Conservation (phyloP, 2,329 filamentous ascomycete genomes). For the Aureobasidium sp. region DNA sequence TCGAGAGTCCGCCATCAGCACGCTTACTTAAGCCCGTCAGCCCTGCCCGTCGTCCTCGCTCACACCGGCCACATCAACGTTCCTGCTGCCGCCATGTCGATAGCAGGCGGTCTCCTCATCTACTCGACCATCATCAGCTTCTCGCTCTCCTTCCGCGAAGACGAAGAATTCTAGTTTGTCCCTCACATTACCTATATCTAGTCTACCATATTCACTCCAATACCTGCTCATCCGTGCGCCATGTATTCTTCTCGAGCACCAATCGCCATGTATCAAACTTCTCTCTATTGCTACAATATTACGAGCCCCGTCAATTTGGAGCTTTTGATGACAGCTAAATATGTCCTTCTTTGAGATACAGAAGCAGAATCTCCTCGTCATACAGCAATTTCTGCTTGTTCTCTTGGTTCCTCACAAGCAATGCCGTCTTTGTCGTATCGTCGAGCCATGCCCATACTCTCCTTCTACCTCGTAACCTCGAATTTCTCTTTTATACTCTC, state of each 20-base stretch:
- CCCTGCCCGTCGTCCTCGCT: conserved; percentile 78
- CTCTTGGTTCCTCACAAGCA: background rate
- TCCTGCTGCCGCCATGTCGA: conserved; percentile 90
- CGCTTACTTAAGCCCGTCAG: conserved; percentile 42
- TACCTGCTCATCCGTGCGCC: conserved; percentile 6
- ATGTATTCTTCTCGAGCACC: background rate
- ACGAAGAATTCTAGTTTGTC: conserved; percentile 75
- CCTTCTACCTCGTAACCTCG: background rate
- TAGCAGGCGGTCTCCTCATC: conserved; percentile 85
- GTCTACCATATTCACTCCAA: background rate
- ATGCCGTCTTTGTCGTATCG: background rate
- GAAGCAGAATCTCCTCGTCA: background rate
- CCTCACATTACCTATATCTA: conserved; percentile 34
- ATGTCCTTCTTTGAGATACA: background rate
- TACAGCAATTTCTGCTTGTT: background rate
- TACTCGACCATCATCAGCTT: conserved; percentile 99
- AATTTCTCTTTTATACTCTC: conserved; percentile 18
- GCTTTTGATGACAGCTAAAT: background rate
- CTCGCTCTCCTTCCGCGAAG: conserved; percentile 95
- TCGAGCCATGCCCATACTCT: background rate
- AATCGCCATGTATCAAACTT: conserved; percentile 1
- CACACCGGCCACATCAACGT: conserved; percentile 76
- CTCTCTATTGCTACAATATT: background rate
- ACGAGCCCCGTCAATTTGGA: background rate
- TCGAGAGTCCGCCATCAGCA: background rate